Base-by-base conservation (phyloP, 805 yeast genomes). In the Wickerhamomyces rabaulensis region DNA sequence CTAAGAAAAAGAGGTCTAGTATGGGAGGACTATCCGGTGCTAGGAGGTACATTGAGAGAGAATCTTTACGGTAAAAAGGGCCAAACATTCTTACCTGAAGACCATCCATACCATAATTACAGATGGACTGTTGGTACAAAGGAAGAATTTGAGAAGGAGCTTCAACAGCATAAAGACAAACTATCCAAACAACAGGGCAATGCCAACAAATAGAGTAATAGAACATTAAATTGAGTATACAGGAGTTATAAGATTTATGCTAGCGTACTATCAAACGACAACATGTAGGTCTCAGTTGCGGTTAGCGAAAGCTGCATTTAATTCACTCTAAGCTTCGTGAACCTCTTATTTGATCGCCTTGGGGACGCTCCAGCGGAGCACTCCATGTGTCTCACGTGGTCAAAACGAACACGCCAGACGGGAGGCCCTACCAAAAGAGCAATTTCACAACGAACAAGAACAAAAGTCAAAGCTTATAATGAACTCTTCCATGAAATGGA, bases 11-110 rank as follows among this genome's bases (percentile, higher is more conserved):
- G 70, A 44, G 71, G 70, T 3, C 53, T 61, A 15, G 60, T 57
- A 9, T 60, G 67, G 66, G 54, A 57, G 9, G 72, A 69, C 42
- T 69, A 70, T 46, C 57, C 59, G 3, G 67, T 64, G 23, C 57
- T 59, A 33, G 57, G 57, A 17, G 58, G 63, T 2, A 66, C 71
- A 8, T 58, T 66, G 27, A 59, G 74, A 55, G 74, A 69, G 36
- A 52, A 52, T 22, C 16, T 68, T 1, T 52, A 54, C 16, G 49
- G 46, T 8, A 23, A 17, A 7, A 45, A 51, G 27, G 64, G 62
- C 9, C 54, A 47, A 12, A 42, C 48, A 26, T 46, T 41, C 26
- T 22, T 53, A 1, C 47, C 56, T 13, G 39, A 49, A 26, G 53
- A 49, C 12, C 59, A 55, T 26, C 50, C 50, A 37, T 52, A 48